A percentile compares a stretch with the other conserved stretches of the same genome.
phyloP scores from a whole-genome alignment of 2,329 filamentous ascomycete genomes.

The Penicillium sp. region DNA sequence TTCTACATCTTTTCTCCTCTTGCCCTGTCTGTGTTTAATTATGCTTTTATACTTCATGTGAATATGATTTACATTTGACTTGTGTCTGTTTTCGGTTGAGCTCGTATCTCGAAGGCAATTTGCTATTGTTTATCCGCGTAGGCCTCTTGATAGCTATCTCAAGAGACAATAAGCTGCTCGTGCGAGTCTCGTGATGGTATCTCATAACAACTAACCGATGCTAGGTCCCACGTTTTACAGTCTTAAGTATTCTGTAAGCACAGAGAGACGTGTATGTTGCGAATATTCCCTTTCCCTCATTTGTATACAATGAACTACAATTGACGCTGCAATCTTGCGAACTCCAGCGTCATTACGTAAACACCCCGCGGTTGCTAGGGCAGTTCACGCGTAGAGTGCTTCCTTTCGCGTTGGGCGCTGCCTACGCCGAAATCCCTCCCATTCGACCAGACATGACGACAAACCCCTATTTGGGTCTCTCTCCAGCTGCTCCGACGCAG shows the following conservation, averaged over 20 bases:
- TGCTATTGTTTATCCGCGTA: too few species aligned
- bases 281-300: too few species aligned
- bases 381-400: constrained; percentile 20
- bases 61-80: constrained; percentile 18
- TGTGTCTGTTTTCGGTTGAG: not conserved
- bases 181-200: too few species aligned
- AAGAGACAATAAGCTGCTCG: too few species aligned
- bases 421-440: not conserved
- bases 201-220: too few species aligned
- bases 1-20: constrained; percentile 1
- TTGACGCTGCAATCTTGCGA: too few species aligned
- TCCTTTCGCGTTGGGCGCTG: constrained; percentile 15
- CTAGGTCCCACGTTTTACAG: too few species aligned
- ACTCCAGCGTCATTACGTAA: too few species aligned
- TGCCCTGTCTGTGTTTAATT: constrained; percentile 13
- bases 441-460: constrained; percentile 14
- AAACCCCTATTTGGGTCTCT: not conserved
- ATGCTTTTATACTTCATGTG: constrained; percentile 20
- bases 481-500: constrained; percentile 22
- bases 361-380: constrained; percentile 15
- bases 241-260: too few species aligned
- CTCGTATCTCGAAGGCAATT: not conserved
- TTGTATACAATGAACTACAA: too few species aligned
- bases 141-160: too few species aligned
- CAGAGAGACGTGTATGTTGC: too few species aligned